These are phyloP conservation scores for Saprolegnia diclina DNA, from an alignment of 352 stramenopile genomes.

Conservation along the genomic window DNA sequence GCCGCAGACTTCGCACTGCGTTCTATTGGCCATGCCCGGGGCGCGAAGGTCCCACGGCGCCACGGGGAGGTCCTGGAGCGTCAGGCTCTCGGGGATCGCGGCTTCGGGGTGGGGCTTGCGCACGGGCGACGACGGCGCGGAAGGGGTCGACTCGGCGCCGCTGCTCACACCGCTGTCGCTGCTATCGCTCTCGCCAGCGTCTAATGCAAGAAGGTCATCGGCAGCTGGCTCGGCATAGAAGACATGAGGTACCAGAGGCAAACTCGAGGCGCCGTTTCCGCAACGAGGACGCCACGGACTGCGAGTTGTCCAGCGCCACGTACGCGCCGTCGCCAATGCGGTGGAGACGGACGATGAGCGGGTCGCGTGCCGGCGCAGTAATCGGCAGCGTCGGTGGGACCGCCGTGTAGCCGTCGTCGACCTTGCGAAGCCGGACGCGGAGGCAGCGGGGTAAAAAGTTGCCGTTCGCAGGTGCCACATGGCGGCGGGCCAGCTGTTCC, in stretches of 20 bases:
- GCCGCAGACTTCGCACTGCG: constrained; percentile 23
- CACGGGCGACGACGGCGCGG: constrained; percentile 21
- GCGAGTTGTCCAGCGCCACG: background rate
- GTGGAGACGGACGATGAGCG: background rate
- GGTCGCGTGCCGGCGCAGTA: background rate
- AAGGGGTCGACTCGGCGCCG: constrained; percentile 7
- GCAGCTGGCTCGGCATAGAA: no score
- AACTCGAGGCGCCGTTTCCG: background rate
- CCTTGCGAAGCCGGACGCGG: constrained; percentile 16
- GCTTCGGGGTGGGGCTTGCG: background rate
- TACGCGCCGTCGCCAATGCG: constrained; percentile 13
- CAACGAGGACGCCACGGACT: background rate
- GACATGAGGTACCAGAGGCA: background rate
- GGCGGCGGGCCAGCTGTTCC: no score
- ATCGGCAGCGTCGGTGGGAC: background rate
- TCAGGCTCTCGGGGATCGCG: constrained; percentile 7
- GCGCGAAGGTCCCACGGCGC: constrained; percentile 15
- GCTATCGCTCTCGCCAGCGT: constrained; percentile 11
- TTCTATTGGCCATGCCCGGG: constrained; percentile 7
- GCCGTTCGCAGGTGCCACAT: background rate
- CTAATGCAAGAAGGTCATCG: background rate
- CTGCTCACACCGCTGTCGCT: constrained; percentile 16
- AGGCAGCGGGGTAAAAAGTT: constrained; percentile 8
- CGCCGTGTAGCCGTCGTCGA: constrained; percentile 19
- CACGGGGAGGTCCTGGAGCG: background rate